These are phyloP conservation scores for Westerdykella sp. DNA, from an alignment of 2,329 filamentous ascomycete species.

Conservation along the genomic window DNA sequence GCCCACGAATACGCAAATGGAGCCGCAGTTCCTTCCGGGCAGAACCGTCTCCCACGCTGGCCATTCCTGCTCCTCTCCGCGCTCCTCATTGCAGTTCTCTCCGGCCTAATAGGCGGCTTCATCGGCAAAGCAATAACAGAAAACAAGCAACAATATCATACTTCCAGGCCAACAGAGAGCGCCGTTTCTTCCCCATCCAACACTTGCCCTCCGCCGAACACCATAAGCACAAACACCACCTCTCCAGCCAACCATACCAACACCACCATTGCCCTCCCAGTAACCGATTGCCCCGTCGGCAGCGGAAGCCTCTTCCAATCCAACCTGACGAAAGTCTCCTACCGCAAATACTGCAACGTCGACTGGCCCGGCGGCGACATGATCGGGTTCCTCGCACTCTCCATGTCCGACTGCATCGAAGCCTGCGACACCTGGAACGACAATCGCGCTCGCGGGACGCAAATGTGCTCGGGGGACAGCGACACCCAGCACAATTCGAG, in stretches of 20 bases:
- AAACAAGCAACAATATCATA: background rate
- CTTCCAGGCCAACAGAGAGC: background rate
- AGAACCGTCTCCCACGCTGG: background rate
- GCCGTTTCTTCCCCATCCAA: background rate
- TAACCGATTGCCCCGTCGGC: background rate
- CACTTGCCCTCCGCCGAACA: background rate
- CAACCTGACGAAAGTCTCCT: background rate
- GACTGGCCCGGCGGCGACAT: constrained; percentile 2
- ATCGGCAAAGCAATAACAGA: constrained; percentile 1
- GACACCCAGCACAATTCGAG: background rate
- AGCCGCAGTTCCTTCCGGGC: too few species aligned
- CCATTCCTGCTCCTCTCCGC: constrained; percentile 1
- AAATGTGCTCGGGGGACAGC: too few species aligned
- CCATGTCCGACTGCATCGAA: constrained; percentile 6
- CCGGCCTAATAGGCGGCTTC: constrained; percentile 5
- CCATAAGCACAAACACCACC: background rate
- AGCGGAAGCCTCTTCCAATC: background rate
- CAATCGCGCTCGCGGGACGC: too few species aligned
- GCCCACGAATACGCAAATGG: too few species aligned
- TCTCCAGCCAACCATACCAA: too few species aligned
- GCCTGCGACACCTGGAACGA: constrained; percentile 7
- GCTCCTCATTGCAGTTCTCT: constrained; percentile 1
- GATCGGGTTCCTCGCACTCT: background rate
- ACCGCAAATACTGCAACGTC: constrained; percentile 1
- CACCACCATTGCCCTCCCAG: background rate